Base-by-base conservation (phyloP, 345 rosid species). In the Alliaria petiolata region DNA sequence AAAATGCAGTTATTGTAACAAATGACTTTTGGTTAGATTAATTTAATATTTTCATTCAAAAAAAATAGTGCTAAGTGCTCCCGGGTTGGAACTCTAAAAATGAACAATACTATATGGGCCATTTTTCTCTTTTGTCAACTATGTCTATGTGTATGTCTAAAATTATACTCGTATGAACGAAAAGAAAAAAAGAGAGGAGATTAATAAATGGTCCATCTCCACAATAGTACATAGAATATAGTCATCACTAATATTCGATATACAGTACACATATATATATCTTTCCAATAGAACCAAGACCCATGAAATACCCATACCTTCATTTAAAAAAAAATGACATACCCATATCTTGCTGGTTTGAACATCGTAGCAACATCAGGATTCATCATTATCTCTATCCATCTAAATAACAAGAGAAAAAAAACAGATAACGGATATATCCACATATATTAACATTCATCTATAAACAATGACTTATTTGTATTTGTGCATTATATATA, bases 241-340 rank as follows among this genome's bases (percentile, higher is more conserved):
- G 31, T 28, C 31, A 28, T 28, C 31, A 28, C 31, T 28, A 25
- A 4, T 1, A 25, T 4, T 25, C 28, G 28, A 25, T 25, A 25
- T 25, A 25, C 3, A 25, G n/a, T n/a, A n/a, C n/a, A n/a, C 3
- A 25, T 25, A 25, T 25, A 25, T 25, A 25, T 25, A 26, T 50
- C 25, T 50, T 25, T 14, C 38, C 17, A 26, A 13, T 26, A 26
- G 28, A 4, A 26, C 28, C 28, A 26, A 26, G 15, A 54, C 40
- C 56, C 60, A 54, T 54, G 14, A 53, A 12, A 53, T 30, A 53
- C 60, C 60, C 60, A 54, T 54, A n/a, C 60, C 40, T 31, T 54
- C 25, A 31, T 54, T 19, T 10, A 30, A 22, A 22, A 22, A 22
- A 22, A 22, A 20, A 13, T 14, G 12, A 54, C 14, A 54, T 31